Evolutionary conservation across 2,329 filamentous ascomycete species (phyloP), one percentile per base, ranked within the genome.

Genomic region (Aspergillus sp.): DNA sequence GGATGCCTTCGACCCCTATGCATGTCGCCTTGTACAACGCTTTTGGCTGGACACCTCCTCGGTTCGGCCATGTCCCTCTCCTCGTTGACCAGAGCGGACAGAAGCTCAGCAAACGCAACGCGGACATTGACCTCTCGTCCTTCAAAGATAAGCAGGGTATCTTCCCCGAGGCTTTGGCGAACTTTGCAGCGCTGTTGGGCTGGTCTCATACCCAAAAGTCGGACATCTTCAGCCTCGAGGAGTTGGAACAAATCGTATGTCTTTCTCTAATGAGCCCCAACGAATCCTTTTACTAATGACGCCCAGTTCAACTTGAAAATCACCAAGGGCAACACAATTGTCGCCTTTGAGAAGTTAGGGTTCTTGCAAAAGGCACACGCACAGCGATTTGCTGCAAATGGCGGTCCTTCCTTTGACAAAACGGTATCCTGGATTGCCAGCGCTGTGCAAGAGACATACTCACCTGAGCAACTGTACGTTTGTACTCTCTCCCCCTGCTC

Each of bases 1-100:
- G 93, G 93, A 86, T 98, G 70, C 82, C 91, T 30, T 95, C 90
- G 0, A 97, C 93, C 0, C 90, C 90, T 1, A 87, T 86, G 61
- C 83, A 87, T 61, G 71, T 85, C 45, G 77, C 77, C 31, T 64
- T 93, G n/a, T 93, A 93, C 61, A 68, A 86, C 39, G 86, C 86
- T 2, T 86, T 93, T 59, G 77, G 80, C 5, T 93, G 88, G 88
- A 61, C 76, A 27, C 75, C 82, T 1, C 88, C 88, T 0, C 66
- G 71, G n/a, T 93, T 89, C 64, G 86, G 82, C n/a, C 88, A 93
- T 59, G 82, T 91, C 11, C 86, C 86, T 6, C 74, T 93, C 2
- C 77, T 93, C 1, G 79, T 86, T 27, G 81, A 88, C 54, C 65
- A 73, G 42, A 73, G 81, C n/a, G 76, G 79, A 29, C 82, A 83